Evolutionary conservation across 768 basidiomycete species (phyloP), one percentile per base, ranked within the genome.

Genomic region (Fistulinella prunicolor): DNA sequence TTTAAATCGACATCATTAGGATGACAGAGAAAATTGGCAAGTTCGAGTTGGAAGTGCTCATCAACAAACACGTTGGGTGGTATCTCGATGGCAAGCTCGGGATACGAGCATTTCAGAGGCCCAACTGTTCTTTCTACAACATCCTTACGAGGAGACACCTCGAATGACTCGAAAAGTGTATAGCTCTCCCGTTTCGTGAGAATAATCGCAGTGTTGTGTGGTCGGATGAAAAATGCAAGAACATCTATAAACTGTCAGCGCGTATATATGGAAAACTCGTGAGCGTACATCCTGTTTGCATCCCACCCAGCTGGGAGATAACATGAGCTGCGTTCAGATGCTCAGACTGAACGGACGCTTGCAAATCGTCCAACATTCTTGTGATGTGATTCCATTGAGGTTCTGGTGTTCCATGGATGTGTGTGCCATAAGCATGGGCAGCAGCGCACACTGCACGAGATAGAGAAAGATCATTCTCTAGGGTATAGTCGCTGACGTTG

Each of bases 151-250:
- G 73, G 64, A 1, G 70, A 70, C 13, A 71, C 67, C 54, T 76
- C 71, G 44, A 78, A 78, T 6, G 56, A 55, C 51, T 78, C 78
- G 42, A 70, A 70, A 13, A 64, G 49, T 6, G 68, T 66, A 5
- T 50, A 35, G n/a, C n/a, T 40, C 9, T 51, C 43, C 17, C 32
- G 19, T 42, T 60, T 57, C 36, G 66, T 67, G 21, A 74, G 37
- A 14, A 77, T 60, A 4, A 78, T 10, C 6, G 6, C 10, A 6
- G 26, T 28, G 26, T 5, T 28, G 6, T 10, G 26, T 6, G 26
- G 10, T 30, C 60, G 59, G 22, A 78, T 62, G 9, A 65, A 64
- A 37, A 77, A 59, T 13, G 58, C 59, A 6, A 73, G 42, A 12
- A 65, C 54, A 44, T 70, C 77, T 77, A 21, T 1, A 4, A 3